Evolutionary conservation across 768 basidiomycete species (phyloP).

Genomic region (Gautieria morchelliformis): DNA sequence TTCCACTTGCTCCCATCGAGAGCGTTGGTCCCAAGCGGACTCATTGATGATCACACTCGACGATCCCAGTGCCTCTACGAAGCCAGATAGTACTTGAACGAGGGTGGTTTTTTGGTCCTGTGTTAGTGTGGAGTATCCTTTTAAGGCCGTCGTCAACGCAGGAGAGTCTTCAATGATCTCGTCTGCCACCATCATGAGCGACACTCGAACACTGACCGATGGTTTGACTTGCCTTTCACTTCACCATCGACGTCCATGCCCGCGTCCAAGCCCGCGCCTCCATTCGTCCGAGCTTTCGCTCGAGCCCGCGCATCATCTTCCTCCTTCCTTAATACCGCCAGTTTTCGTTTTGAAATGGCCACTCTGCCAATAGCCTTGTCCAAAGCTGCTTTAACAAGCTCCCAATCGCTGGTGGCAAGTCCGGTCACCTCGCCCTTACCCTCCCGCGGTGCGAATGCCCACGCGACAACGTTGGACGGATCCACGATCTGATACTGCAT

Average conservation of each 20-base stretch:
- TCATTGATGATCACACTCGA: slow-evolving; percentile 51
- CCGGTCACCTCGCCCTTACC: slow-evolving; percentile 23
- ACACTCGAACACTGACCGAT: no score
- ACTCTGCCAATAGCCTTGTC: slow-evolving; percentile 91
- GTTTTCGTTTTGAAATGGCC: slow-evolving; percentile 62
- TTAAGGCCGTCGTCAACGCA: slow-evolving; percentile 58
- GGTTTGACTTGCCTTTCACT: slow-evolving; percentile 41
- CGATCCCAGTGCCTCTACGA: slow-evolving; percentile 53
- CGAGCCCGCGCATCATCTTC: slow-evolving; percentile 79
- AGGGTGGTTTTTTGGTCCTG: slow-evolving; percentile 70
- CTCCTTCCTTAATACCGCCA: slow-evolving; percentile 70
- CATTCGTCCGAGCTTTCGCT: slow-evolving; percentile 46
- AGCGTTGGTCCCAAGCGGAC: slow-evolving; percentile 61
- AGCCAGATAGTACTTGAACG: slow-evolving; percentile 64
- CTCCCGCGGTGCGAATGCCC: slow-evolving; percentile 55
- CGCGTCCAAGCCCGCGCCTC: slow-evolving; percentile 46
- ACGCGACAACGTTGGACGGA: slow-evolving; percentile 80
- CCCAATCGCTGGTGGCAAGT: slow-evolving; percentile 62
- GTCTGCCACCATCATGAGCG: slow-evolving; percentile 15
- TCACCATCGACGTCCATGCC: slow-evolving; percentile 70
- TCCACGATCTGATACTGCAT: slow-evolving; percentile 99
- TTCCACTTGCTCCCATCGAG: slow-evolving; percentile 58
- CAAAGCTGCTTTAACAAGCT: slow-evolving; percentile 68
- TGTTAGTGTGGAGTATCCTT: slow-evolving; percentile 65
- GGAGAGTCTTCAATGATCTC: slow-evolving; percentile 51